Evolutionary conservation across 345 rosid genomes (phyloP), one percentile per base, ranked within the genome.

Genomic region (Sisymbrium irio): DNA sequence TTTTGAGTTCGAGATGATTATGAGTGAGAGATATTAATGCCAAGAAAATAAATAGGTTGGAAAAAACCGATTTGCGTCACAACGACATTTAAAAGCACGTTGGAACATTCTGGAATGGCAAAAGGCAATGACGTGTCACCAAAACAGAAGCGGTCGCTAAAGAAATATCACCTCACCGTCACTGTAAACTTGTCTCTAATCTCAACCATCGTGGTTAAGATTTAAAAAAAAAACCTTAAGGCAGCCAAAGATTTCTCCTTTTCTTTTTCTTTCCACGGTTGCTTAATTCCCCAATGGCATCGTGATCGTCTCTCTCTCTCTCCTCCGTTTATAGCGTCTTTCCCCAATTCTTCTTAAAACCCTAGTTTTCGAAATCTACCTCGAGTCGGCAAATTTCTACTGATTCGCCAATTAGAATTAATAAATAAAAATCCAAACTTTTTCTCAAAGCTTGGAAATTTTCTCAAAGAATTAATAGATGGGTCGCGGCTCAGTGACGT

Each of bases 401-500:
- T 1, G 1, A 1, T 6, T 27, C 5, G 11, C 28, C 28, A 27
- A 22, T 22, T 22, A 22, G 3, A 22, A 27, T 27, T 2, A 2
- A 27, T 27, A 14, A 25, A 6, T 7, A 11, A 22, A 45, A 46
- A 74, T 10, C 67, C 59, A 27, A 14, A 37, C 14, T 72, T 65
- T 71, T 57, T 30, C 46, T n/a, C n/a, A n/a, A n/a, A n/a, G n/a
- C n/a, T n/a, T n/a, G n/a, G n/a, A n/a, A n/a, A n/a, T n/a, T n/a
- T n/a, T n/a, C n/a, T n/a, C n/a, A n/a, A n/a, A n/a, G n/a, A 50
- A 72, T 62, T 60, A n/a, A n/a, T n/a, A n/a, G 62, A 89, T 93
- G 97, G 88, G 82, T 53, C 86, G 88, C 53, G 82, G 65, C 67
- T 77, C 89, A 30, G 75, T 84, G 27, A 67, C 85, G 60, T 88